Evolutionary conservation across 2,329 filamentous ascomycete genomes (phyloP).

Genomic region (Alternaria panax): DNA sequence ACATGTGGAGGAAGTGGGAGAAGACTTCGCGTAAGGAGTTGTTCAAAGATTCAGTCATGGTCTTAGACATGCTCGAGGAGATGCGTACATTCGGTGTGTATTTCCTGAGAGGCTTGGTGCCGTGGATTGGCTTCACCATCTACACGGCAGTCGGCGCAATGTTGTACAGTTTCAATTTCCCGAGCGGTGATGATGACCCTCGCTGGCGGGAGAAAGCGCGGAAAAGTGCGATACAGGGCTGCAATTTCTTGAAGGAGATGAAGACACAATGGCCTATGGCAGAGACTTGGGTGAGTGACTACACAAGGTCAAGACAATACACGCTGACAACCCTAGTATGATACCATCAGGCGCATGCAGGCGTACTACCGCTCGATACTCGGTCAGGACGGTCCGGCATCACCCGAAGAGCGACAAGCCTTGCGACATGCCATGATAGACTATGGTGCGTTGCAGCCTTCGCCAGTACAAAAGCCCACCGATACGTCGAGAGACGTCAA

Average conservation of each 20-base stretch:
- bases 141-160: slow-evolving; percentile 53
- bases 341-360: slow-evolving; percentile 54
- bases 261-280: slow-evolving; percentile 53
- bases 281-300: slow-evolving; percentile 45
- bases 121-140: slow-evolving; percentile 54
- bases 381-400: slow-evolving; percentile 45
- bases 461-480: slow-evolving; percentile 47
- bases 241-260: slow-evolving; percentile 51
- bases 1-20: slow-evolving; percentile 50
- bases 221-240: slow-evolving; percentile 47
- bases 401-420: slow-evolving; percentile 48
- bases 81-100: slow-evolving; percentile 52
- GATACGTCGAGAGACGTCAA: slow-evolving; percentile 29
- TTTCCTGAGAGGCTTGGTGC: slow-evolving; percentile 51
- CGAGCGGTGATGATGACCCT: slow-evolving; percentile 46
- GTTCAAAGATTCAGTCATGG: slow-evolving; percentile 47
- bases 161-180: slow-evolving; percentile 51
- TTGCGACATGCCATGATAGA: slow-evolving; percentile 51
- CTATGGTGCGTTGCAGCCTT: slow-evolving; percentile 51
- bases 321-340: slow-evolving; percentile 38
- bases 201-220: slow-evolving; percentile 42
- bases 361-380: slow-evolving; percentile 49
- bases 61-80: slow-evolving; percentile 52
- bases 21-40: slow-evolving; percentile 46
- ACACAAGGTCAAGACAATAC: rapidly evolving